phyloP scores from a whole-genome alignment of 2,329 filamentous ascomycete species.

The Diaporthe citrichinensis region DNA sequence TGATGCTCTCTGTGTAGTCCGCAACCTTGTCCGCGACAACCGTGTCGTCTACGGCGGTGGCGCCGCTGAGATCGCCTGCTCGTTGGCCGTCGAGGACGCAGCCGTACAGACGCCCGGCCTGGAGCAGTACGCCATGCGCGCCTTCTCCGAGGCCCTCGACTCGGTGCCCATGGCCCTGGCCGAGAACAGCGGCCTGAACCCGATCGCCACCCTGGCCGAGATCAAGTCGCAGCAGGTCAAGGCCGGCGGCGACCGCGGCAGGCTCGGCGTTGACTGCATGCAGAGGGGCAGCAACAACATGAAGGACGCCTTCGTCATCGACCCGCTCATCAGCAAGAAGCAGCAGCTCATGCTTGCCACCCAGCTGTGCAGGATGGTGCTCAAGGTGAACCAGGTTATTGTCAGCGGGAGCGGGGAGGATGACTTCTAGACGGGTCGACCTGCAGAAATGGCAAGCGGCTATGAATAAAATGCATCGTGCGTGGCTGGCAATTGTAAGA shows the following conservation, averaged over 20 bases:
- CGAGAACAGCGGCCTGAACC: slow-evolving; percentile 96
- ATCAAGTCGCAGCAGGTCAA: slow-evolving; percentile 98
- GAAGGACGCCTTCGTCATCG: slow-evolving; percentile 98
- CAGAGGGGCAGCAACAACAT: slow-evolving; percentile 94
- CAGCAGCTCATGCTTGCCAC: slow-evolving; percentile 97
- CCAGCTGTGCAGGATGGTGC: slow-evolving; percentile 97
- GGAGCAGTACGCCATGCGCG: slow-evolving; percentile 99
- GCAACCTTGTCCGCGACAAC: slow-evolving; percentile 96
- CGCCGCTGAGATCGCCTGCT: slow-evolving; percentile 97
- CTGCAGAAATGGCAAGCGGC: neutral
- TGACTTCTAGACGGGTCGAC: slow-evolving; percentile 75
- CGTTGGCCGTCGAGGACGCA: slow-evolving; percentile 93
- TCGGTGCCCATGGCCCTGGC: slow-evolving; percentile 94
- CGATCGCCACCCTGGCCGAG: slow-evolving; percentile 93
- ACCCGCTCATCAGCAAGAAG: slow-evolving; percentile 97
- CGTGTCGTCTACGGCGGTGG: slow-evolving; percentile 98
- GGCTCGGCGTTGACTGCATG: slow-evolving; percentile 98
- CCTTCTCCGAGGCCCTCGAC: slow-evolving; percentile 95
- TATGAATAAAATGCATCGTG: neutral
- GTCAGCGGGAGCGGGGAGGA: slow-evolving; percentile 89
- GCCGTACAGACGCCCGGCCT: slow-evolving; percentile 96
- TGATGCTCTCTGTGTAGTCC: slow-evolving; percentile 96
- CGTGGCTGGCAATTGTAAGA: slow-evolving; percentile 35
- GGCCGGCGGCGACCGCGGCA: slow-evolving; percentile 68
- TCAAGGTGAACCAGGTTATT: slow-evolving; percentile 98